Conservation (phyloP, 352 stramenopile species). For the Phytophthora tubulina region DNA sequence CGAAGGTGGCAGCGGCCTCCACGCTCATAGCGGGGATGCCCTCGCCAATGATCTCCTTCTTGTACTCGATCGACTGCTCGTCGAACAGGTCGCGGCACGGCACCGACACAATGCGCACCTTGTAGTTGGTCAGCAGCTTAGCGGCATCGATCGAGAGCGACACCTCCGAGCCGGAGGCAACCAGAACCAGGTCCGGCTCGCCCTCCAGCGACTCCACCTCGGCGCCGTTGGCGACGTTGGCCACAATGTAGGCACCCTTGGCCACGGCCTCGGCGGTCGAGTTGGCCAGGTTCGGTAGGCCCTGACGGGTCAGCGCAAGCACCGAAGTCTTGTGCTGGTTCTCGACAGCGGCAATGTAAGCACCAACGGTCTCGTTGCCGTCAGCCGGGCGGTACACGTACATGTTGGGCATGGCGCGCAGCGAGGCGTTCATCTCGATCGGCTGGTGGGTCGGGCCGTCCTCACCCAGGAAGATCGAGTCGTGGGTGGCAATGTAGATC, state of each 20-base stretch:
- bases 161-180: constrained; percentile 97
- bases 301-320: constrained; percentile 94
- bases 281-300: constrained; percentile 91
- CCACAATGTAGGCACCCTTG: constrained; percentile 91
- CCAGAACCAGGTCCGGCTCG: constrained; percentile 92
- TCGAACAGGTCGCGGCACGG: constrained; percentile 98
- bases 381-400: constrained; percentile 98
- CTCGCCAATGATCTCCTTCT: constrained; percentile 95
- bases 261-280: constrained; percentile 92
- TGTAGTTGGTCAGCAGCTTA: constrained; percentile 85
- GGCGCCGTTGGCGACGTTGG: constrained; percentile 83
- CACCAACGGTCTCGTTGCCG: constrained; percentile 97
- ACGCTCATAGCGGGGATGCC: constrained; percentile 96
- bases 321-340: constrained; percentile 92
- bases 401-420: constrained; percentile 98
- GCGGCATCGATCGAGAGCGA: constrained; percentile 95
- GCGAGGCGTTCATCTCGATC: constrained; percentile 97
- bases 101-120: constrained; percentile 97
- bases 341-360: constrained; percentile 94
- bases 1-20: constrained; percentile 94
- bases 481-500: constrained; percentile 99
- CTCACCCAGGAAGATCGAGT: constrained; percentile 99
- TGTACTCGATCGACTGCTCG: constrained; percentile 96
- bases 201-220: constrained; percentile 74
- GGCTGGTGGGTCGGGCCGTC: constrained; percentile 99